Conservation (phyloP, 768 basidiomycete genomes). For the Rossbeevera mucosa region DNA sequence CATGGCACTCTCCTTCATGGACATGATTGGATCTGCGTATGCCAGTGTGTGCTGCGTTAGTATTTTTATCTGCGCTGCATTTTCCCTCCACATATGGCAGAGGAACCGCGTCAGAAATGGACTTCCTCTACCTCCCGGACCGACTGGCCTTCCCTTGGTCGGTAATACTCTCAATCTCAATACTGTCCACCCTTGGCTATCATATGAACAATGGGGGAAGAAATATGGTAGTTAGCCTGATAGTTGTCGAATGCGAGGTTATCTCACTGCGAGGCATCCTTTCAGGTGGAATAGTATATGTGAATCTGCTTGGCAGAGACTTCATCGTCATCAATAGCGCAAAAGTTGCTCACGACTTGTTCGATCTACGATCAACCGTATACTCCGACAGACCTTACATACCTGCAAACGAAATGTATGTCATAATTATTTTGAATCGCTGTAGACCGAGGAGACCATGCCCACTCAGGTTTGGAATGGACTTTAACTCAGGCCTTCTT, state of each 20-base stretch:
- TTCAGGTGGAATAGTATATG: slow-evolving; percentile 24
- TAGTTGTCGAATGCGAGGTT: neutral
- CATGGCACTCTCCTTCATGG: neutral
- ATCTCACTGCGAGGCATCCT: neutral
- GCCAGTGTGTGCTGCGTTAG: slow-evolving; percentile 5
- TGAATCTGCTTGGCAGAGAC: slow-evolving; percentile 24
- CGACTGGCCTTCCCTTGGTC: slow-evolving; percentile 39
- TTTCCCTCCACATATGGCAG: slow-evolving; percentile 15
- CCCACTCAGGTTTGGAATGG: slow-evolving; percentile 24
- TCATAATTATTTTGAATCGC: neutral
- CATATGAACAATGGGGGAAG: slow-evolving; percentile 33
- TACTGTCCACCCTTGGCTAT: slow-evolving; percentile 26
- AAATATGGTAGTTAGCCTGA: slow-evolving; percentile 23
- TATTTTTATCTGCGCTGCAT: slow-evolving; percentile 2
- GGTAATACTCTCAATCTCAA: slow-evolving; percentile 23
- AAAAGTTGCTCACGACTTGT: slow-evolving; percentile 18
- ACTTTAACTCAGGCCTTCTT: slow-evolving; percentile 27
- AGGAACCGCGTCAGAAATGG: slow-evolving; percentile 9
- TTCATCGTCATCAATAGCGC: slow-evolving; percentile 26
- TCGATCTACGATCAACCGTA: slow-evolving; percentile 23
- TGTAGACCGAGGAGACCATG: neutral
- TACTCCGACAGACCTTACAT: slow-evolving; percentile 28
- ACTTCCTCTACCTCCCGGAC: slow-evolving; percentile 45
- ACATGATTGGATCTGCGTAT: neutral
- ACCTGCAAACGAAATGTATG: slow-evolving; percentile 19